Evolutionary conservation across 805 yeast genomes (phyloP).

Genomic region (Candida sithepensis): DNA sequence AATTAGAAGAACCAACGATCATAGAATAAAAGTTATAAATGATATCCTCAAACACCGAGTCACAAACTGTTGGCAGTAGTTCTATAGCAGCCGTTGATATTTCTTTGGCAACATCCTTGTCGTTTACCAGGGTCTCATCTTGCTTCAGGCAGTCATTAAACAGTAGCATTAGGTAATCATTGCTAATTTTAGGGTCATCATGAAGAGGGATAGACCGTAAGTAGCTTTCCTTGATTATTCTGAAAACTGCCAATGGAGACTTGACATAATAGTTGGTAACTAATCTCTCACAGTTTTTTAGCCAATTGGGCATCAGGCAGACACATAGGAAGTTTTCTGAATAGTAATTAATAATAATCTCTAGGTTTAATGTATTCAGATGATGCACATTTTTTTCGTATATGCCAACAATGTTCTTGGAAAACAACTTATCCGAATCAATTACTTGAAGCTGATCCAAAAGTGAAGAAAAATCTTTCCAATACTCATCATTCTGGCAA

Average conservation of each 20-base stretch:
- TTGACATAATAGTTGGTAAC: slow-evolving; percentile 37
- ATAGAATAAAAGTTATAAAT: slow-evolving; percentile 5
- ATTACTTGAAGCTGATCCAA: slow-evolving; percentile 19
- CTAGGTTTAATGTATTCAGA: slow-evolving; percentile 16
- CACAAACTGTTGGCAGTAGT: slow-evolving; percentile 4
- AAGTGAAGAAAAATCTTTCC: slow-evolving; percentile 1
- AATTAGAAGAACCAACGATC: slow-evolving; percentile 3
- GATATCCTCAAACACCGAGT: slow-evolving; percentile 3
- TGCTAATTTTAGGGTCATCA: slow-evolving; percentile 10
- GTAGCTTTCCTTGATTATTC: slow-evolving; percentile 19
- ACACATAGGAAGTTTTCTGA: slow-evolving; percentile 49
- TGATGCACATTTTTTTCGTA: slow-evolving; percentile 17
- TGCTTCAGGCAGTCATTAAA: slow-evolving; percentile 13
- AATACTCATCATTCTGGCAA: not conserved
- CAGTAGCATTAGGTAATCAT: slow-evolving; percentile 16
- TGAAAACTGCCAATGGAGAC: slow-evolving; percentile 27
- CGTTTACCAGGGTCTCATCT: not conserved
- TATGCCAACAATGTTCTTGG: slow-evolving; percentile 11
- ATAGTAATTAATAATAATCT: slow-evolving; percentile 45
- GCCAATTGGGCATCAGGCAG: slow-evolving; percentile 51
- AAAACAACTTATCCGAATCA: slow-evolving; percentile 6
- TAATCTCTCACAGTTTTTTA: slow-evolving; percentile 39
- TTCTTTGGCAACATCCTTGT: not conserved
- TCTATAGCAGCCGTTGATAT: not conserved
- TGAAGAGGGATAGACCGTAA: slow-evolving; percentile 13